Conservation (phyloP, 2,329 filamentous ascomycete species). For the Aureobasidium lini region DNA sequence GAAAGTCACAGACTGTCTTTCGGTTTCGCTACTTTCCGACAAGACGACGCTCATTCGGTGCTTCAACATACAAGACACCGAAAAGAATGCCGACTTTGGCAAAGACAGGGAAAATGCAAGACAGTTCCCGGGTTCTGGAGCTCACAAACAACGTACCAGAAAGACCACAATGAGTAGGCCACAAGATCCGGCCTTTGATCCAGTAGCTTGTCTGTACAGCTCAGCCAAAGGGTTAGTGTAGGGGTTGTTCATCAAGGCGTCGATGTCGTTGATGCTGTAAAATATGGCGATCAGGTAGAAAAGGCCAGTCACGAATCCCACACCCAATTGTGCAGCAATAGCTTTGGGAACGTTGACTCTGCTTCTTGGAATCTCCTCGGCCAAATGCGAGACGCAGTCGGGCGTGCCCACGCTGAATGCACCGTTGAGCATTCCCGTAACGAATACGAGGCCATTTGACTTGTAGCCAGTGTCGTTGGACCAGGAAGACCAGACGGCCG, state of each 20-base stretch:
- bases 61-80: too few relatives aligned
- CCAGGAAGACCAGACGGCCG: constrained; percentile 37
- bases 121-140: too few relatives aligned
- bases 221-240: constrained; percentile 52
- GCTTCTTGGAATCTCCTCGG: constrained; percentile 54
- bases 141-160: constrained; percentile 22
- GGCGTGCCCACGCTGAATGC: constrained; percentile 58
- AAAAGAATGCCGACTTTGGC: too few relatives aligned
- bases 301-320: constrained; percentile 47
- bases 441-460: constrained; percentile 52
- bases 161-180: constrained; percentile 41
- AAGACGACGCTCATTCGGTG: too few relatives aligned
- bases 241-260: constrained; percentile 43
- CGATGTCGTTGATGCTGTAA: constrained; percentile 52
- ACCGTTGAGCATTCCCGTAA: constrained; percentile 58
- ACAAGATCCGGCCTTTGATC: constrained; percentile 32
- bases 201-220: constrained; percentile 51
- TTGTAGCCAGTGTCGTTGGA: constrained; percentile 35
- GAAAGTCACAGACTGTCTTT: too few relatives aligned
- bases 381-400: constrained; percentile 55
- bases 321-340: constrained; percentile 44
- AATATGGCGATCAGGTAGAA: constrained; percentile 34
- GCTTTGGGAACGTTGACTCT: constrained; percentile 47
- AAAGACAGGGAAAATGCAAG: too few relatives aligned
- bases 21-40: too few relatives aligned